phyloP scores from a whole-genome alignment of 2,329 filamentous ascomycete species.

The Biscogniauxia marginata region DNA sequence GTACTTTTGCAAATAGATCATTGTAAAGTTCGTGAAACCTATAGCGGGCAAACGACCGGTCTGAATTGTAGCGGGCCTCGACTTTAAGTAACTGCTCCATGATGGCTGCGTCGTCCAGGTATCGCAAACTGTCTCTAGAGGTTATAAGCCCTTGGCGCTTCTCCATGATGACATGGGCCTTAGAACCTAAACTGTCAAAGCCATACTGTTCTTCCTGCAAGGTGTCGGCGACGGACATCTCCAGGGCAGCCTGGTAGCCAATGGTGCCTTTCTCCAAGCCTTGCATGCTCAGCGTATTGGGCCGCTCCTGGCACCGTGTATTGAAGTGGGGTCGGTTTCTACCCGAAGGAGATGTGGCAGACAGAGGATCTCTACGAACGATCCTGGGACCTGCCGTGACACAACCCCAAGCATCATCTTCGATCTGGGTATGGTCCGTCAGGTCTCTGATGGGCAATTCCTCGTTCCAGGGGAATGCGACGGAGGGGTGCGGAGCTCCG shows the following conservation, averaged over 20 bases:
- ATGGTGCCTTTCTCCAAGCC: conserved; percentile 70
- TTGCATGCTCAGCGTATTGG: conserved; percentile 71
- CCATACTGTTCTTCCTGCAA: conserved; percentile 62
- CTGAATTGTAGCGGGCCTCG: conserved; percentile 53
- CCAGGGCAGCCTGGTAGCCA: conserved; percentile 67
- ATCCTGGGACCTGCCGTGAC: conserved; percentile 64
- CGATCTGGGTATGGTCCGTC: conserved; percentile 63
- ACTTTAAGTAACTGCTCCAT: conserved; percentile 59
- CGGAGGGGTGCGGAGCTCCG: conserved; percentile 60
- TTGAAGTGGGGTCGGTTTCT: conserved; percentile 57
- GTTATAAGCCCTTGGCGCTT: conserved; percentile 57
- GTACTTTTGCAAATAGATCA: conserved; percentile 59
- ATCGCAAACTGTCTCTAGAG: conserved; percentile 51
- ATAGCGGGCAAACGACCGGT: conserved; percentile 48
- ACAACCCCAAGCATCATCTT: conserved; percentile 61
- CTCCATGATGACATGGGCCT: conserved; percentile 54
- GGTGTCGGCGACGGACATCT: conserved; percentile 63
- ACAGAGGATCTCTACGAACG: conserved; percentile 47
- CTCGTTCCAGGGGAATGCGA: conserved; percentile 67
- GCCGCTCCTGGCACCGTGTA: conserved; percentile 58
- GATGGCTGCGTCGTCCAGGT: conserved; percentile 56
- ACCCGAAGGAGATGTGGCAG: conserved; percentile 41
- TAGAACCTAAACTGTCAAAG: conserved; percentile 54
- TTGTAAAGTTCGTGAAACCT: conserved; percentile 59
- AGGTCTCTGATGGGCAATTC: conserved; percentile 60